Evolutionary conservation across 2,329 filamentous ascomycete species (phyloP).

Genomic region (Hansfordia pulvinata): DNA sequence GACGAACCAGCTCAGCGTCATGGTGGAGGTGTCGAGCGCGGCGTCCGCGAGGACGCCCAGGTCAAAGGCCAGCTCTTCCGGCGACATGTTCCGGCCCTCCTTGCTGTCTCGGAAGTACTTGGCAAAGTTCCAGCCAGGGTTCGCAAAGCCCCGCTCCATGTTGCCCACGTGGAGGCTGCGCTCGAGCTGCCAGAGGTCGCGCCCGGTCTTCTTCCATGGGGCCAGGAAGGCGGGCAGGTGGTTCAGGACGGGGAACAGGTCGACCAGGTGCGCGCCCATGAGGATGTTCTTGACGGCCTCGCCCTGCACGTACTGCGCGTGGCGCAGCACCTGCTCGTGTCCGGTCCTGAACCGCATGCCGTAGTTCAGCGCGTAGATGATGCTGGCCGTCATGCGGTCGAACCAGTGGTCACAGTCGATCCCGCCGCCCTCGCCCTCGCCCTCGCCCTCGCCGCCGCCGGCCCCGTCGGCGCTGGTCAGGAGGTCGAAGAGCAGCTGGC

Average conservation of each 20-base stretch:
- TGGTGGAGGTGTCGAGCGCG: constrained; percentile 10
- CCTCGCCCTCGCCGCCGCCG: background rate
- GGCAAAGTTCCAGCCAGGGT: constrained; percentile 9
- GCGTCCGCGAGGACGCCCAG: constrained; percentile 9
- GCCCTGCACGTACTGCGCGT: background rate
- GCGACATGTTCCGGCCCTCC: constrained; percentile 2
- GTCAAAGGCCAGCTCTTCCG: constrained; percentile 8
- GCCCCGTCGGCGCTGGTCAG: background rate
- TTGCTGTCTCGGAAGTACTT: constrained; percentile 5
- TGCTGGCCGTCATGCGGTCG: background rate
- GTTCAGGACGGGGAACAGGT: constrained; percentile 1
- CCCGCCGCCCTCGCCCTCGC: background rate
- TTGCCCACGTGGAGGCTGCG: constrained; percentile 8
- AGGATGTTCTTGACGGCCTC: constrained; percentile 1
- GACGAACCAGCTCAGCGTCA: constrained; percentile 6
- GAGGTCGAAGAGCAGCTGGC: constrained; percentile 1
- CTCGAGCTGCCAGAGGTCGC: constrained; percentile 6
- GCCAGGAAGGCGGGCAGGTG: constrained; percentile 1
- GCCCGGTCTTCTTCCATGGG: constrained; percentile 8
- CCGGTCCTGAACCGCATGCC: constrained; percentile 1
- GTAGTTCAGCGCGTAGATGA: constrained; percentile 1
- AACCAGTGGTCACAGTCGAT: background rate
- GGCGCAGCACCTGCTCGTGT: background rate
- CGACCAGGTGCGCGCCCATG: background rate
- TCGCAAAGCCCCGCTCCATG: constrained; percentile 5